Evolutionary conservation across 2,329 filamentous ascomycete genomes (phyloP).

Genomic region (Kalmusia sp.): DNA sequence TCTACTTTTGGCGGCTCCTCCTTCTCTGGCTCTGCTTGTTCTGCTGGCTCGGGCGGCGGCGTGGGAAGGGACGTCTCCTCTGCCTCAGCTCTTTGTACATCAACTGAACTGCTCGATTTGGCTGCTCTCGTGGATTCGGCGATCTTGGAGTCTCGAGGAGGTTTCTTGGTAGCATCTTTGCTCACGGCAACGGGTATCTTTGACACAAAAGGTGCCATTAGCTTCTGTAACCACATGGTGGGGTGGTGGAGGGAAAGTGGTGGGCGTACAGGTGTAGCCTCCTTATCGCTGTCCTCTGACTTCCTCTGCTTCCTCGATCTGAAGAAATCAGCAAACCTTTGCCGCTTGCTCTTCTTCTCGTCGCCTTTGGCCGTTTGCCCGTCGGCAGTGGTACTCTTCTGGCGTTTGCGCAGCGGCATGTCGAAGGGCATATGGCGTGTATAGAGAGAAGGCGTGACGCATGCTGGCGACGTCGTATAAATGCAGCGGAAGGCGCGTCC

Average conservation of each 20-base stretch:
- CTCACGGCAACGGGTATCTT: slow-evolving; percentile 23
- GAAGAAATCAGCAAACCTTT: slow-evolving; percentile 41
- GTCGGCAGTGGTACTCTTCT: slow-evolving; percentile 10
- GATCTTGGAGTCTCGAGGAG: slow-evolving; percentile 23
- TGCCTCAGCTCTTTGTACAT: slow-evolving; percentile 14
- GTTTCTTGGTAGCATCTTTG: slow-evolving; percentile 14
- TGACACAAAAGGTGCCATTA: slow-evolving; percentile 22
- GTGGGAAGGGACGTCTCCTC: slow-evolving; percentile 19
- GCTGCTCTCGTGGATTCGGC: slow-evolving; percentile 17
- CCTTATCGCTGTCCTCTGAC: slow-evolving; percentile 18
- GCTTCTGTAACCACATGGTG: slow-evolving; percentile 15
- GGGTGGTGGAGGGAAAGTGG: slow-evolving; percentile 6
- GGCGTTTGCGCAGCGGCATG: slow-evolving; percentile 38
- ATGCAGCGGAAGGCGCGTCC: slow-evolving; percentile 24
- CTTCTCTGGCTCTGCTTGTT: background rate
- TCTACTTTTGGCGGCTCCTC: slow-evolving; percentile 13
- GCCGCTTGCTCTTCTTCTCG: slow-evolving; percentile 37
- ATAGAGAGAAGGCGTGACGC: slow-evolving; percentile 19
- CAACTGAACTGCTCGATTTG: slow-evolving; percentile 19
- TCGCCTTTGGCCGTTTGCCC: slow-evolving; percentile 21
- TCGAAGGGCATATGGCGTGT: slow-evolving; percentile 11
- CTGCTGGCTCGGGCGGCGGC: slow-evolving; percentile 17
- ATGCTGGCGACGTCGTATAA: slow-evolving; percentile 27
- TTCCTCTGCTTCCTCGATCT: slow-evolving; percentile 34
- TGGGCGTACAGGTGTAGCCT: slow-evolving; percentile 27